Evolutionary conservation across 345 rosid genomes (phyloP).

Genomic region (Gossypium sturtianum): DNA sequence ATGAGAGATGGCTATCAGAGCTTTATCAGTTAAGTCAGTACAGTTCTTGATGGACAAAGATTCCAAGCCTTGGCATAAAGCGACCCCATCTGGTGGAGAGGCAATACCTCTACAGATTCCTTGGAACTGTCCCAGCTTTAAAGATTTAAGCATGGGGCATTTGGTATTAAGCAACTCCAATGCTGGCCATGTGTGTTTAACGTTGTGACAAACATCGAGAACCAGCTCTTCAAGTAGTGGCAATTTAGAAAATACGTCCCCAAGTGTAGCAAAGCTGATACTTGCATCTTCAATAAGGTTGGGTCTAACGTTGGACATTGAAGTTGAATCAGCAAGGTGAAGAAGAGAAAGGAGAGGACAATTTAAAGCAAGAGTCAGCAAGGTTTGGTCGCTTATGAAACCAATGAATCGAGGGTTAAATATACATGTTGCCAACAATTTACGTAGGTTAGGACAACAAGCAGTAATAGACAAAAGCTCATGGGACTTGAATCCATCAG

Average conservation of each 20-base stretch:
- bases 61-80: constrained; percentile 26
- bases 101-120: constrained; percentile 28
- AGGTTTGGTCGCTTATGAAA: constrained; percentile 26
- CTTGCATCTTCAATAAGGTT: constrained; percentile 26
- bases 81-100: constrained; percentile 32
- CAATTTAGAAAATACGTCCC: constrained; percentile 23
- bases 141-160: constrained; percentile 25
- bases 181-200: constrained; percentile 24
- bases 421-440: constrained; percentile 23
- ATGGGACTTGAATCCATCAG: constrained; percentile 33
- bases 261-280: constrained; percentile 10
- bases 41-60: constrained; percentile 32
- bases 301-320: constrained; percentile 2
- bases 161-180: constrained; percentile 25
- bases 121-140: constrained; percentile 34
- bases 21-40: constrained; percentile 31
- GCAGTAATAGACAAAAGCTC: constrained; percentile 30
- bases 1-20: constrained; percentile 29
- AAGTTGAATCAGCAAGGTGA: constrained; percentile 31
- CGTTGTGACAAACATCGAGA: constrained; percentile 29
- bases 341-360: constrained; percentile 30
- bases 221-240: constrained; percentile 34
- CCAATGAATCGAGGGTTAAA: constrained; percentile 32
- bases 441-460: constrained; percentile 26
- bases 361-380: constrained; percentile 23